Evolutionary conservation across 371 early-diverging fungal species (phyloP), one percentile per base, ranked within the genome.

Genomic region (Mortierella sp.): DNA sequence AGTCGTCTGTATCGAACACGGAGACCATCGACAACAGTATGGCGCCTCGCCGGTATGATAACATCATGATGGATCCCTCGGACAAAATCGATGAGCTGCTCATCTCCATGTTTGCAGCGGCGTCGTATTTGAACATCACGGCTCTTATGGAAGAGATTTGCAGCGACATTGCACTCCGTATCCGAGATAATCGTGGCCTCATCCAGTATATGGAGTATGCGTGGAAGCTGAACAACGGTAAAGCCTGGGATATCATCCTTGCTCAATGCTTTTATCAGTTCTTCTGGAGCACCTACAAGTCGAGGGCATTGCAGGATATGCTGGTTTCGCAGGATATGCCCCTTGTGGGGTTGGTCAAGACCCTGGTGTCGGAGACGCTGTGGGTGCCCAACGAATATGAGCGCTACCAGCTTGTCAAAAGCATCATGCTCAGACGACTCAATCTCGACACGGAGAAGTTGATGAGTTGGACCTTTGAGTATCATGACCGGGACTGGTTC

Each of bases 171-270:
- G 69, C 69, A 0, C 69, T 28, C 27, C 64, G 76, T 9, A 75
- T 75, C 46, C 46, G 70, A n/a, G 69, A 64, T 47, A 64, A 46
- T 27, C 64, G 69, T 19, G 76, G 76, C 2, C 43, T 75, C 44
- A 68, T 75, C 43, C 69, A 69, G 24, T 75, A 75, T 51, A 75
- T 75, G 76, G 76, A 60, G 28, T 75, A 75, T 19, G 76, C 76
- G n/a, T 75, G 76, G 76, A 68, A 64, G 21, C 53, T 64, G 28
- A 69, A 75, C 46, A 75, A 75, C n/a, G 76, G 76, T 21, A 48
- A 54, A 6, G 69, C 69, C 12, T 75, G 76, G 76, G 76, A 75
- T 27, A 64, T 69, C 17, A 75, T 75, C 19, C 46, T 75, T 4
- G 76, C 76, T 0, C 76, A 75, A 23, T 75, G 76, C 48, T 64